These are phyloP conservation scores for Neurospora pannonica DNA, from an alignment of 495 filamentous ascomycete genomes.

Conservation along the genomic window DNA sequence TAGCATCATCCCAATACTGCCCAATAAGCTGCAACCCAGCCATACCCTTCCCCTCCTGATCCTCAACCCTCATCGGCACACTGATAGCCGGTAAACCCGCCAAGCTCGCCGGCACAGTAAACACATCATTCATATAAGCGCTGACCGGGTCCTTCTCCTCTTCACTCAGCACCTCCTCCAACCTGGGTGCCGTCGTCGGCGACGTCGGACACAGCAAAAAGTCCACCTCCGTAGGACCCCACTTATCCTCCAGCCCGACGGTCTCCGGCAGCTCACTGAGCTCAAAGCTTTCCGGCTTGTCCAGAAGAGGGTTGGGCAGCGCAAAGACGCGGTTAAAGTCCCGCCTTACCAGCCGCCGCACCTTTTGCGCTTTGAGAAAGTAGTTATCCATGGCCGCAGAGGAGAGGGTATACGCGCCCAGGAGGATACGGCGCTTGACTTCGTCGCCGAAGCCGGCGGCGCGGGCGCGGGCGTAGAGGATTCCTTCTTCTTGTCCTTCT, in stretches of 20 bases:
- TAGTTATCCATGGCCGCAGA: slow-evolving; percentile 91
- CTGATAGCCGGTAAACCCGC: slow-evolving; percentile 87
- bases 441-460: slow-evolving; percentile 70
- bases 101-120: slow-evolving; percentile 89
- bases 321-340: slow-evolving; percentile 79
- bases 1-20: slow-evolving; percentile 80
- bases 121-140: slow-evolving; percentile 84
- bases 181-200: slow-evolving; percentile 61
- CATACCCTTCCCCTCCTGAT: slow-evolving; percentile 20
- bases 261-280: slow-evolving; percentile 36
- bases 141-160: slow-evolving; percentile 21
- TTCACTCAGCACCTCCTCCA: slow-evolving; percentile 39
- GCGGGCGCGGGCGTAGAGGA: slow-evolving; percentile 68
- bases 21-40: slow-evolving; percentile 82
- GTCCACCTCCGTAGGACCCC: slow-evolving; percentile 56
- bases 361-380: slow-evolving; percentile 85
- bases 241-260: slow-evolving; percentile 31
- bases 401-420: slow-evolving; percentile 85
- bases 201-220: slow-evolving; percentile 83
- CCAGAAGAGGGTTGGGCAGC: slow-evolving; percentile 52
- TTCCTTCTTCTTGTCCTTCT: slow-evolving; percentile 27
- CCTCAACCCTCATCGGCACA: slow-evolving; percentile 51
- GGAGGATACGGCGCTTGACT: slow-evolving; percentile 74
- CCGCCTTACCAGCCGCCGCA: slow-evolving; percentile 69
- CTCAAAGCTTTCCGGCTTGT: slow-evolving; percentile 28